Conservation (phyloP, 2,329 filamentous ascomycete species). For the Stromatinia cepivora region DNA sequence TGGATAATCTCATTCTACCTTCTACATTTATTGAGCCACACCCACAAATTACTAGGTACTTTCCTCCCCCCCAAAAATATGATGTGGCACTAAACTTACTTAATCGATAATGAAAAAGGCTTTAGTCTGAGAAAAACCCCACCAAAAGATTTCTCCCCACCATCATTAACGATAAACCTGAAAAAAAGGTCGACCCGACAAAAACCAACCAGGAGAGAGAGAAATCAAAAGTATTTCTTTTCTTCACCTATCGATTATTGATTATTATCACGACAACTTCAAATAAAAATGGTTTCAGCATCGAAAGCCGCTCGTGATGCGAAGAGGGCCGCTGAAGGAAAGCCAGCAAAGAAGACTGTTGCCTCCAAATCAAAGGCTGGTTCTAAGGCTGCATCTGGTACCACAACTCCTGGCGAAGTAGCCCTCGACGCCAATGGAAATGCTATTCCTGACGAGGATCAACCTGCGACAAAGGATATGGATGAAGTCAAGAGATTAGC, state of each 20-base stretch:
- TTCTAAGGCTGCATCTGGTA: slow-evolving; percentile 64
- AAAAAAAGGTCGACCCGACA: slow-evolving; percentile 22
- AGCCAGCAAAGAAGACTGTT: slow-evolving; percentile 74
- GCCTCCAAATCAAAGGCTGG: slow-evolving; percentile 64
- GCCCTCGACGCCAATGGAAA: slow-evolving; percentile 62
- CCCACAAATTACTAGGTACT: neutral
- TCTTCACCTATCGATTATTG: slow-evolving; percentile 1
- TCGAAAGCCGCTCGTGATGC: slow-evolving; percentile 72
- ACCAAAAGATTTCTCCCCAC: slow-evolving; percentile 24
- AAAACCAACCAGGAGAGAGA: neutral
- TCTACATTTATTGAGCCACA: neutral
- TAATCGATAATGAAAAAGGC: slow-evolving; percentile 16
- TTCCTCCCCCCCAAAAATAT: neutral
- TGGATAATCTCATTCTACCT: neutral
- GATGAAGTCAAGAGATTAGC: slow-evolving; percentile 84
- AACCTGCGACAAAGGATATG: slow-evolving; percentile 72
- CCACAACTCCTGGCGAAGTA: slow-evolving; percentile 71
- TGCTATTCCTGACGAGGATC: slow-evolving; percentile 54
- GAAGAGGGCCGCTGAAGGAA: slow-evolving; percentile 71
- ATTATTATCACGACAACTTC: slow-evolving; percentile 25
- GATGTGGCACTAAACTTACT: neutral
- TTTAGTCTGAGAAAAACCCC: slow-evolving; percentile 34
- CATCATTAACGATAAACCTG: slow-evolving; percentile 19
- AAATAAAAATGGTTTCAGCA: slow-evolving; percentile 61
- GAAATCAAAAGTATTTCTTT: slow-evolving; percentile 13